These are phyloP conservation scores for Nannochloropsis salina DNA, from an alignment of 108 stramenopile species.

Conservation along the genomic window DNA sequence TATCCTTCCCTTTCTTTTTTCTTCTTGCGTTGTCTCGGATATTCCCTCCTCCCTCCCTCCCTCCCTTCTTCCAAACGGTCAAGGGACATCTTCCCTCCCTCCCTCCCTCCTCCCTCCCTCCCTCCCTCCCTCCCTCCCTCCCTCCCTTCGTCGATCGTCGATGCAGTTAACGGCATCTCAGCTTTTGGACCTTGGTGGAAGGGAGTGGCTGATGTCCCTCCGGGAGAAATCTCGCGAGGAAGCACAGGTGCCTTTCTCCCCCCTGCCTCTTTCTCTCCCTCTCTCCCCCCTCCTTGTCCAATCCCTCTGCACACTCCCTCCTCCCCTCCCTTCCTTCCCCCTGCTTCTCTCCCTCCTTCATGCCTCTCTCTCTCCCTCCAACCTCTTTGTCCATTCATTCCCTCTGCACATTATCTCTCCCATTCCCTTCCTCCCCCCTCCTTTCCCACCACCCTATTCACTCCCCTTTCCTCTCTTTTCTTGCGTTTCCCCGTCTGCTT, in stretches of 20 bases:
- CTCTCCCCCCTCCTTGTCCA: not conserved
- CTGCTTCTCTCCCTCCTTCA: not conserved
- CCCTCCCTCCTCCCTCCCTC: not conserved
- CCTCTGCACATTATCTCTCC: not conserved
- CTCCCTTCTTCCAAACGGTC: not conserved
- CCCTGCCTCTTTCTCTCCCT: not conserved
- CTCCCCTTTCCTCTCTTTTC: not conserved
- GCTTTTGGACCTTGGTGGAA: not conserved
- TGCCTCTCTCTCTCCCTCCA: not conserved
- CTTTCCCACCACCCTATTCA: not conserved
- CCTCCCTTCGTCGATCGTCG: not conserved
- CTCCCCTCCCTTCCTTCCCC: not conserved
- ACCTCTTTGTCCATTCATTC: not conserved
- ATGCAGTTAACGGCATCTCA: not conserved
- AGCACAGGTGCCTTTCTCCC: not conserved
- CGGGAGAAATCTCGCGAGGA: not conserved
- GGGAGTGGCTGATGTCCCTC: not conserved
- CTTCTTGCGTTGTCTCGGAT: not conserved
- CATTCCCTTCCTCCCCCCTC: not conserved
- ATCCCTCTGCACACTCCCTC: not conserved
- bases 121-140: not conserved
- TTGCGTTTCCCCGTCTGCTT: not conserved
- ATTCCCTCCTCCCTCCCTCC: not conserved
- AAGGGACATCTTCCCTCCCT: not conserved
- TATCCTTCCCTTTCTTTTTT: not conserved